A percentile compares a stretch with the other conserved stretches of the same genome.
Conservation (phyloP, 768 basidiomycete species). For the Cytidiella melzeri region DNA sequence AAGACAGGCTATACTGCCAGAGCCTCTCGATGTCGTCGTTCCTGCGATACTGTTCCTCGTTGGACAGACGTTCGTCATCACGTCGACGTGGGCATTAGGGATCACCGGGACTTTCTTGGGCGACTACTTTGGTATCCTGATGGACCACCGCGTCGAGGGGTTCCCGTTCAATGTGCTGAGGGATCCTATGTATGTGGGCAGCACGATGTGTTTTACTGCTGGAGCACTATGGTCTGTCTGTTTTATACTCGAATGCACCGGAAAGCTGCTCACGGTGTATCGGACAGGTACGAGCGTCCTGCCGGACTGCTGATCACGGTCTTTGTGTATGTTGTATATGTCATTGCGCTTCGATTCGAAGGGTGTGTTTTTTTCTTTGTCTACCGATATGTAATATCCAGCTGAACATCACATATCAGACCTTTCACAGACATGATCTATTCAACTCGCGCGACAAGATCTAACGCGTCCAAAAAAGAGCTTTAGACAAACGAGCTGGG, state of each 20-base stretch:
- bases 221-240: constrained; percentile 74
- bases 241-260: no score
- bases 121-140: constrained; percentile 82
- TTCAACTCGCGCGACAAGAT: constrained; percentile 39
- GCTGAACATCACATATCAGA: constrained; percentile 25
- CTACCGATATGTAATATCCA: neutral
- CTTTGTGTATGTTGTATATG: constrained; percentile 81
- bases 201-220: constrained; percentile 83
- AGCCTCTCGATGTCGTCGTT: constrained; percentile 54
- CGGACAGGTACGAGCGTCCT: constrained; percentile 72
- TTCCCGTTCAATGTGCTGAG: constrained; percentile 94
- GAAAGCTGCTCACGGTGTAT: neutral
- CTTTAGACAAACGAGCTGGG: constrained; percentile 14
- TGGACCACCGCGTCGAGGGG: constrained; percentile 85
- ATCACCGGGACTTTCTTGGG: constrained; percentile 90
- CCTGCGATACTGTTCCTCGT: constrained; percentile 54
- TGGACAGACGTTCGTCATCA: constrained; percentile 83
- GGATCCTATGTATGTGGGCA: constrained; percentile 97
- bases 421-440: constrained; percentile 86
- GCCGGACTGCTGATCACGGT: constrained; percentile 74
- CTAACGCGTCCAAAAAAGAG: constrained; percentile 25
- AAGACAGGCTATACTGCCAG: constrained; percentile 52
- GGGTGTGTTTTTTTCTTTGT: constrained; percentile 51
- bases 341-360: constrained; percentile 81
- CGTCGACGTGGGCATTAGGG: constrained; percentile 86